Conservation (phyloP, 352 stramenopile species). For the Thraustotheca clavata region DNA sequence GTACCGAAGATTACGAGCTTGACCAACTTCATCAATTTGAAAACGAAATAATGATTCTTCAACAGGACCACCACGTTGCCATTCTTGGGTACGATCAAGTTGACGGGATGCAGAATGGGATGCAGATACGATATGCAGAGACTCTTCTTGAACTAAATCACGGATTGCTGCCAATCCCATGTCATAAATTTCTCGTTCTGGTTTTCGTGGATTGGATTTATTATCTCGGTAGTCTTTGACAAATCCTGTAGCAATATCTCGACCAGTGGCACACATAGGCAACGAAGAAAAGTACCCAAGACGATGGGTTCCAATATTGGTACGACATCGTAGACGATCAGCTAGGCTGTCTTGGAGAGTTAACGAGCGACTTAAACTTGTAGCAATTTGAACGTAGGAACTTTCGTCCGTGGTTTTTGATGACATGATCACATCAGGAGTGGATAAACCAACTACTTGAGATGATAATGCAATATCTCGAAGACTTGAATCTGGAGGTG, state of each 20-base stretch:
- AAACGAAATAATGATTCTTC: slow-evolving; percentile 59
- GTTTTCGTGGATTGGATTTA: not conserved
- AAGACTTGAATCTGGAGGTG: slow-evolving; percentile 4
- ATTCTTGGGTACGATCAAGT: not conserved
- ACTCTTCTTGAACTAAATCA: not conserved
- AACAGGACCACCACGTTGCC: not conserved
- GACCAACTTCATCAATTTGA: slow-evolving; percentile 75
- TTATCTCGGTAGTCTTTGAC: not conserved
- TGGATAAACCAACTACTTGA: slow-evolving; percentile 11
- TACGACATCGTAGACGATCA: slow-evolving; percentile 4
- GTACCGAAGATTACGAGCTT: slow-evolving; percentile 56
- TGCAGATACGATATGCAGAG: slow-evolving; percentile 14
- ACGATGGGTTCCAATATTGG: not conserved
- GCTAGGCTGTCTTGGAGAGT: not conserved
- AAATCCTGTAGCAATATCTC: slow-evolving; percentile 3
- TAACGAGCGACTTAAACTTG: not conserved
- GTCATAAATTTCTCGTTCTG: not conserved
- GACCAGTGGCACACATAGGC: not conserved
- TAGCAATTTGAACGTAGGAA: not conserved
- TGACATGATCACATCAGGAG: not conserved
- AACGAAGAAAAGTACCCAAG: not conserved
- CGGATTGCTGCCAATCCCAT: slow-evolving; percentile 2
- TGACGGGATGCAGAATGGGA: not conserved
- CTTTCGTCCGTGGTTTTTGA: not conserved
- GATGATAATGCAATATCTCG: slow-evolving; percentile 15